Conservation (phyloP, 2,329 filamentous ascomycete species). For the Pezicula neosporulosa region DNA sequence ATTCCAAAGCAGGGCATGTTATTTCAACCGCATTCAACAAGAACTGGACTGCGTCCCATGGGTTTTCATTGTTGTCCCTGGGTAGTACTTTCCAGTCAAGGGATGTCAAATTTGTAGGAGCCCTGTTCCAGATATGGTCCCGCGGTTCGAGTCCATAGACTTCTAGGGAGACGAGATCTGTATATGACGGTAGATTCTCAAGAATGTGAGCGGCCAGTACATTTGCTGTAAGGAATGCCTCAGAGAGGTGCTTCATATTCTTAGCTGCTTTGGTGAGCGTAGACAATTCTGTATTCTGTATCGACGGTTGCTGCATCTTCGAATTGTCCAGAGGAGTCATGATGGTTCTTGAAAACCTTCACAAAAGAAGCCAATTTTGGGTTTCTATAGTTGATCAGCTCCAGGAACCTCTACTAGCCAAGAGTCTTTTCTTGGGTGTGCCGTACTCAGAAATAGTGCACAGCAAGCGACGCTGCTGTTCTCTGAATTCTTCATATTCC, state of each 20-base stretch:
- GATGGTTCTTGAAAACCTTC: background rate
- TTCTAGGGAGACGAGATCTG: slow-evolving; percentile 2
- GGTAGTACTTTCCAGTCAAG: slow-evolving; percentile 3
- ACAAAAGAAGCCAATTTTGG: background rate
- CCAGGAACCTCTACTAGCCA: background rate
- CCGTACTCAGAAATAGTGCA: slow-evolving; percentile 6
- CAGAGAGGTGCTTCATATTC: slow-evolving; percentile 5
- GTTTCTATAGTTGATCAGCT: background rate
- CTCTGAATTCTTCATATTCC: background rate
- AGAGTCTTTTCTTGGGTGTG: background rate
- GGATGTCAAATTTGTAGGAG: background rate
- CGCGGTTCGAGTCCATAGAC: slow-evolving; percentile 3
- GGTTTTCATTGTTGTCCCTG: background rate
- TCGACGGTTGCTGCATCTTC: background rate
- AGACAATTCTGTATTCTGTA: background rate
- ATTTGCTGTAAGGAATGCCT: slow-evolving; percentile 3
- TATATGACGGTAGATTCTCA: slow-evolving; percentile 4
- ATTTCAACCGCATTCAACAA: slow-evolving; percentile 8
- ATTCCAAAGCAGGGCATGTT: slow-evolving; percentile 8
- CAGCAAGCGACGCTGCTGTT: background rate
- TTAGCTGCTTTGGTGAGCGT: background rate
- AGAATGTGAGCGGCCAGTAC: slow-evolving; percentile 5
- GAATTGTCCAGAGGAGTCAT: background rate
- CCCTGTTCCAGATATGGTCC: slow-evolving; percentile 6
- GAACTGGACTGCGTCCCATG: background rate